phyloP scores from a whole-genome alignment of 2,329 filamentous ascomycete genomes.

The Colletotrichum eleusines region DNA sequence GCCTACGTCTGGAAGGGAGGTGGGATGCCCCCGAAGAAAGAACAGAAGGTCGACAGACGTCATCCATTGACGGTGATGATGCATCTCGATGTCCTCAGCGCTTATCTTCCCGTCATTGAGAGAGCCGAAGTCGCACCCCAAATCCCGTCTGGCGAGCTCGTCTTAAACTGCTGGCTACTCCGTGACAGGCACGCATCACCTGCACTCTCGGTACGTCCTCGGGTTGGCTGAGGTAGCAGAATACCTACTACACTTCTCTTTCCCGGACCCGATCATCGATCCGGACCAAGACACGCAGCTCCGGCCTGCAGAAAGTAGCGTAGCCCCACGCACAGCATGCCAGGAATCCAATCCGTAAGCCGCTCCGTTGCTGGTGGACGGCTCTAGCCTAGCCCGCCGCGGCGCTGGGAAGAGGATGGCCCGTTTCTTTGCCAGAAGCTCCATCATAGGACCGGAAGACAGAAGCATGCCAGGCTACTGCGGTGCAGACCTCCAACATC shows the following conservation, averaged over 20 bases:
- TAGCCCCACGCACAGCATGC: slow-evolving; percentile 7
- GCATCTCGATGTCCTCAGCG: background rate
- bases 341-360: background rate
- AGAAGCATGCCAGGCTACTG: background rate
- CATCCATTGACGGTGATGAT: background rate
- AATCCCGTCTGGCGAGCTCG: background rate
- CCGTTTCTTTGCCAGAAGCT: background rate
- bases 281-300: slow-evolving; percentile 29
- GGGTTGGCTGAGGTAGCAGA: background rate
- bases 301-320: slow-evolving; percentile 13
- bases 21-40: background rate
- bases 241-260: background rate
- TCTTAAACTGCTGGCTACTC: background rate
- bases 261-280: slow-evolving; percentile 22
- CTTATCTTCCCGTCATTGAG: background rate
- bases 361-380: slow-evolving; percentile 30
- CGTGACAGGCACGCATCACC: background rate
- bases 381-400: slow-evolving; percentile 28
- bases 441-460: background rate
- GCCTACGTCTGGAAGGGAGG: background rate
- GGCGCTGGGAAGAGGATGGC: slow-evolving; percentile 13
- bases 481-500: slow-evolving; percentile 4
- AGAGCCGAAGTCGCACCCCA: background rate
- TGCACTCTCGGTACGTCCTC: background rate
- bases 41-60: background rate